Evolutionary conservation across 75 land plant genomes (phyloP).

Genomic region (Ceratopteris richardii): DNA sequence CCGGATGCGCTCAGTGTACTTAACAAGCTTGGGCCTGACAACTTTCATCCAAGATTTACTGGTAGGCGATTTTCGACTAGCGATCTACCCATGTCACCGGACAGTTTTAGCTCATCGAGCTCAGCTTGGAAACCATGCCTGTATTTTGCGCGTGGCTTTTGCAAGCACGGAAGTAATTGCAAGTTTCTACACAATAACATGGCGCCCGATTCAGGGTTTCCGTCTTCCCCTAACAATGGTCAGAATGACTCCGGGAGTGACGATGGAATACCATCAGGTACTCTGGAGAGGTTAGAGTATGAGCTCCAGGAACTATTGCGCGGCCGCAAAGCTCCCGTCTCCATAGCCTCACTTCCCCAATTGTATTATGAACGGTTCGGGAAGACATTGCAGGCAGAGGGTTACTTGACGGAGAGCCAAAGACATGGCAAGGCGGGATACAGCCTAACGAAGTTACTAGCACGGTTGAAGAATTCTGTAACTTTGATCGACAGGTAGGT

Average conservation of each 20-base stretch:
- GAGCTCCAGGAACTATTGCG: constrained; percentile 44
- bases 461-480: constrained; percentile 28
- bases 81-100: constrained; percentile 34
- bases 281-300: constrained; percentile 27
- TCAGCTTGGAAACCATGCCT: constrained; percentile 75
- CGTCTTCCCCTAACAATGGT: constrained; percentile 18
- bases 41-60: constrained; percentile 8
- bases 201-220: constrained; percentile 16
- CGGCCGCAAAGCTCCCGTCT: constrained; percentile 34
- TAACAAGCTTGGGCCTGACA: constrained; percentile 3
- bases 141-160: constrained; percentile 83
- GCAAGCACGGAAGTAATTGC: constrained; percentile 84
- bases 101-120: constrained; percentile 20
- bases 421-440: constrained; percentile 40
- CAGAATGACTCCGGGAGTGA: constrained; percentile 5
- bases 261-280: constrained; percentile 11
- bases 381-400: constrained; percentile 40
- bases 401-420: constrained; percentile 38
- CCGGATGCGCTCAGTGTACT: constrained; percentile 1
- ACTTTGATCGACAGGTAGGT: constrained; percentile 37
- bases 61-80: constrained; percentile 28
- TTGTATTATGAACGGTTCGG: constrained; percentile 37
- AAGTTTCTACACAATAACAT: constrained; percentile 55
- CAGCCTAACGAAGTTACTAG: constrained; percentile 33
- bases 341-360: constrained; percentile 45